Percentiles rank a stretch among this genome's conserved stretches.
These are phyloP conservation scores for Aureobasidium namibiae DNA, from an alignment of 2,329 filamentous ascomycete species.

Conservation along the genomic window DNA sequence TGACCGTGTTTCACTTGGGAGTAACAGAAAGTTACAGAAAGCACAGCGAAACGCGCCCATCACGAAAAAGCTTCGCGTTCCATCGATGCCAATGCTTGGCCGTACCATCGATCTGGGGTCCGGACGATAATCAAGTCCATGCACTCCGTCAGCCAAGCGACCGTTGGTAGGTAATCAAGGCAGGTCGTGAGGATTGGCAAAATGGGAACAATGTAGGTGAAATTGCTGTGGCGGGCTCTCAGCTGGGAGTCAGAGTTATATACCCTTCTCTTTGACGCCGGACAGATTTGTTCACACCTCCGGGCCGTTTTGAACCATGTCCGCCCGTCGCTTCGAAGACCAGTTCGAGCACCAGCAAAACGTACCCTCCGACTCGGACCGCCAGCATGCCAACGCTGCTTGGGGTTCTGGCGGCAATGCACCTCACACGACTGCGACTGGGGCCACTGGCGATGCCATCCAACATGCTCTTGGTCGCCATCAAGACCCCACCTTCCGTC, in stretches of 20 bases:
- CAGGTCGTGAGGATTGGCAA: neutral
- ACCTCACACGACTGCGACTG: neutral
- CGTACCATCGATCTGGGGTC: neutral
- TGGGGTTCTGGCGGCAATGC: neutral
- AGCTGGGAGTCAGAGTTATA: neutral
- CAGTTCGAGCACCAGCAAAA: constrained; percentile 11
- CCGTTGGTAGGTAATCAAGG: constrained; percentile 7
- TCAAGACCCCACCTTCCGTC: constrained; percentile 6
- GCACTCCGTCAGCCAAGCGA: neutral
- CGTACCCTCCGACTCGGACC: neutral
- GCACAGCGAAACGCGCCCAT: neutral
- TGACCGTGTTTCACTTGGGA: too few species aligned
- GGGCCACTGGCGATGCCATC: neutral
- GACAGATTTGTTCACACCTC: neutral
- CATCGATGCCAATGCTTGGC: neutral
- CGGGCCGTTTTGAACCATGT: neutral
- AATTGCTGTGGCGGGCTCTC: neutral
- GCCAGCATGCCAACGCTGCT: neutral
- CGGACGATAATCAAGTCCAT: neutral
- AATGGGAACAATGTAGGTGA: neutral
- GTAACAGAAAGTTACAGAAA: too few species aligned
- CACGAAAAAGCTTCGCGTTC: neutral
- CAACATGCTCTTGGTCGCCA: constrained; percentile 2
- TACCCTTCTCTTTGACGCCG: neutral
- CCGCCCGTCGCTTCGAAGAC: constrained; percentile 5